Conservation (phyloP, 345 rosid species). For the Rhizophora apiculata region DNA sequence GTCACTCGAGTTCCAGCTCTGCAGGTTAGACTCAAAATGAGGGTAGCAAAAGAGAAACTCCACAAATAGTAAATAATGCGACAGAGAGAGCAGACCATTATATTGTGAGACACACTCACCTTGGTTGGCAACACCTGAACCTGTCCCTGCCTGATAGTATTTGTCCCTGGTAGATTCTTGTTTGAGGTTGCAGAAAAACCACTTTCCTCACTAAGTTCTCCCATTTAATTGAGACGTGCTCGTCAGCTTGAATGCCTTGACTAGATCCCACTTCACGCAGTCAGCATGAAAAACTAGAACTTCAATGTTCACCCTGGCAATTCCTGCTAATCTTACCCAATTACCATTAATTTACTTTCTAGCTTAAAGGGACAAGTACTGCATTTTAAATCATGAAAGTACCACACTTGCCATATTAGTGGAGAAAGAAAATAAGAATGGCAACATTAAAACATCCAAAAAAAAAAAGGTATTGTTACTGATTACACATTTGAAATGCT, state of each 20-base stretch:
- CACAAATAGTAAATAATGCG: not conserved
- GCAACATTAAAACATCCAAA: too few relatives aligned
- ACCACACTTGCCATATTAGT: too few relatives aligned
- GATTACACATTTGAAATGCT: too few relatives aligned
- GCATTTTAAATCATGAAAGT: too few relatives aligned
- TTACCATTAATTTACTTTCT: not conserved
- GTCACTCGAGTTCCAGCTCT: not conserved
- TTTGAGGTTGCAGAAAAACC: constrained; percentile 9
- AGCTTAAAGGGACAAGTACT: too few relatives aligned
- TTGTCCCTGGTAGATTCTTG: constrained; percentile 12
- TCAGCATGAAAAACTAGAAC: not conserved
- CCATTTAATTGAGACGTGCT: constrained; percentile 16
- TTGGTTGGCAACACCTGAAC: constrained; percentile 10
- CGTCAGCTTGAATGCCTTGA: constrained; percentile 10
- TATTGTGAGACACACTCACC: constrained; percentile 8
- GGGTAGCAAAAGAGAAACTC: not conserved
- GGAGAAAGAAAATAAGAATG: too few relatives aligned
- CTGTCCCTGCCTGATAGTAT: constrained; percentile 12
- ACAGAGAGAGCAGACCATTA: constrained; percentile 5
- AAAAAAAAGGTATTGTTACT: too few relatives aligned
- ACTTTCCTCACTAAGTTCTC: constrained; percentile 18
- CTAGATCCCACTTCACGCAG: constrained; percentile 1
- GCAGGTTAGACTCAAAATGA: not conserved
- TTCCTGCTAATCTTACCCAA: not conserved
- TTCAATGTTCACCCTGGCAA: constrained; percentile 8